Evolutionary conservation across 768 basidiomycete genomes (phyloP).

Genomic region (Sporobolomyces phaffii): DNA sequence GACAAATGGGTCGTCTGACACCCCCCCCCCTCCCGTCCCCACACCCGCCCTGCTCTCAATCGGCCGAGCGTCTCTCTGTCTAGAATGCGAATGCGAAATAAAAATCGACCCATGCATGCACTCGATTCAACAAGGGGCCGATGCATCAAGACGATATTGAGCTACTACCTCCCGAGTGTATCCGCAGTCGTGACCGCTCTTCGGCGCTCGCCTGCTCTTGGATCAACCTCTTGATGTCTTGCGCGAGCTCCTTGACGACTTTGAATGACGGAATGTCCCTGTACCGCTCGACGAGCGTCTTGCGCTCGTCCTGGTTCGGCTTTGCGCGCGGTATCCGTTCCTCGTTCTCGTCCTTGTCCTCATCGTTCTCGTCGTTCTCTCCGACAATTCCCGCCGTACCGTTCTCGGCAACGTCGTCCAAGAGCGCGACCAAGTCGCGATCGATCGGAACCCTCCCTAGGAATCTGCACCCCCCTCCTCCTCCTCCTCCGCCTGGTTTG

Average conservation of each 20-base stretch:
- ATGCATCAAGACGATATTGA: neutral
- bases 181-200: neutral
- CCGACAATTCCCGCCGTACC: neutral
- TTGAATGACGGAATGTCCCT: constrained; percentile 27
- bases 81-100: neutral
- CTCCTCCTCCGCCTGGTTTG: constrained; percentile 57
- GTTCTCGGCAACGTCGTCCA: constrained; percentile 56
- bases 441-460: constrained; percentile 89
- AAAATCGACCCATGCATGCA: too few relatives aligned
- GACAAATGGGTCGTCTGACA: too few relatives aligned
- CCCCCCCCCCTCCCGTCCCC: too few relatives aligned
- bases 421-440: constrained; percentile 73
- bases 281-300: constrained; percentile 31
- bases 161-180: neutral
- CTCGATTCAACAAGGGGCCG: too few relatives aligned
- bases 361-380: neutral
- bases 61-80: too few relatives aligned
- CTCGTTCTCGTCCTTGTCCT: neutral
- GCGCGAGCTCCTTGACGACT: constrained; percentile 17
- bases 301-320: neutral
- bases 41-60: too few relatives aligned
- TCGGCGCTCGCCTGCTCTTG: constrained; percentile 14
- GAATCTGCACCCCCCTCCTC: constrained; percentile 63
- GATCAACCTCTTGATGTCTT: constrained; percentile 11
- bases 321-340: neutral